Base-by-base conservation (phyloP, 805 yeast genomes). In the Cyberlindnera galapagoensis region DNA sequence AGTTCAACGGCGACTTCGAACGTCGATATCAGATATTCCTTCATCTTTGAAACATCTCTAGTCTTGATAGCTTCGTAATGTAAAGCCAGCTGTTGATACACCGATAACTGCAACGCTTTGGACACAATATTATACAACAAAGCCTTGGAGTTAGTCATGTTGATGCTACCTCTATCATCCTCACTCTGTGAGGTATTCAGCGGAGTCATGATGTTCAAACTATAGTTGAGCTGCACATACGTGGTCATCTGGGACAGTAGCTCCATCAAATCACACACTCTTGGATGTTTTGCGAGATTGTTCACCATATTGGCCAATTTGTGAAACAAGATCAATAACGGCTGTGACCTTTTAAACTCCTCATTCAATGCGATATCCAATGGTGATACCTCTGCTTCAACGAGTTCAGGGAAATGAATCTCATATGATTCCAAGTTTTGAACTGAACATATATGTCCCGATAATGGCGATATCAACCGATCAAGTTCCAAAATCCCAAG, bases 401-500 rank as follows among this genome's bases (percentile, higher is more conserved):
- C 16, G 1, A 28, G 16, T 3, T 34, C 31, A 11, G 54, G 53
- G 21, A 42, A 33, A 13, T 35, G 22, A 5, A 45, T 33, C 22
- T 49, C 40, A 26, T 33, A 40, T 3, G 44, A 35, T 25, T 38
- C 33, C 13, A 18, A 4, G 16, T 43, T 39, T 12, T 47, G 52
- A 9, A 51, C 37, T 5, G 35, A n/a, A 13, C 50, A 43, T 10
- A 39, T 28, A 22, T 44, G 43, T 1, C 56, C 56, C 3, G 53
- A 30, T 9, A 51, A 25, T 9, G 49, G 35, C 5, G 50, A 42
- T 7, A 32, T 24, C 15, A 40, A 25, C 12, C 46, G 34, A 24
- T 51, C 56, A 17, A 39, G 29, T 16, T 51, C 56, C 13, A 47
- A 18, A 10, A 51, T 43, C 3, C 49, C 51, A 4, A 36, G 29